Conservation (phyloP, 1,139 yeast species). For the Scheffersomyces insectosa region DNA sequence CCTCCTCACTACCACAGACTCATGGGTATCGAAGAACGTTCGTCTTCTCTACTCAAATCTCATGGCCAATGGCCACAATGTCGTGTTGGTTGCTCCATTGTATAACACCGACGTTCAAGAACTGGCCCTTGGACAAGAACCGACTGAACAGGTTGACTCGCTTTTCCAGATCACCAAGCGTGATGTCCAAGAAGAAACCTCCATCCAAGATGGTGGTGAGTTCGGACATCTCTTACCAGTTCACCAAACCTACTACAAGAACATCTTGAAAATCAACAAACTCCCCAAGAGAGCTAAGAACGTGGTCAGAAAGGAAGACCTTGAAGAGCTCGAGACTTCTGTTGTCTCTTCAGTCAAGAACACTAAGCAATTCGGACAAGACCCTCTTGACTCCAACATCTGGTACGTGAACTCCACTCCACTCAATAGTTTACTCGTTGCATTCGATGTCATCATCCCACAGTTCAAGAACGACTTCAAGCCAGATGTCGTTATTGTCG, state of each 20-base stretch:
- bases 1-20: conserved; percentile 35
- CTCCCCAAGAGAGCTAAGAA: conserved; percentile 21
- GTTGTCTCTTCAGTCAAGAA: background rate
- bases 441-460: conserved; percentile 36
- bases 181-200: conserved; percentile 1
- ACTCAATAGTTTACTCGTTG: conserved; percentile 30
- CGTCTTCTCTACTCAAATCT: conserved; percentile 30
- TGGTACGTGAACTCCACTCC: conserved; percentile 45
- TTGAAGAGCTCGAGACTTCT: background rate
- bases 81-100: conserved; percentile 34
- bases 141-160: background rate
- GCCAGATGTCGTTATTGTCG: conserved; percentile 41
- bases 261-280: conserved; percentile 17
- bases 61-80: conserved; percentile 29
- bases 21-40: conserved; percentile 42
- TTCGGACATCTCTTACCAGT: conserved; percentile 35
- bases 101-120: conserved; percentile 14
- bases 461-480: conserved; percentile 25
- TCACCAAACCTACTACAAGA: conserved; percentile 31
- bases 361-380: conserved; percentile 27
- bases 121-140: background rate
- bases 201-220: conserved; percentile 31
- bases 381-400: conserved; percentile 32
- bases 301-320: conserved; percentile 14
- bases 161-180: background rate